Evolutionary conservation across 1,139 yeast genomes (phyloP), one percentile per base, ranked within the genome.

Genomic region (Candida albicans): DNA sequence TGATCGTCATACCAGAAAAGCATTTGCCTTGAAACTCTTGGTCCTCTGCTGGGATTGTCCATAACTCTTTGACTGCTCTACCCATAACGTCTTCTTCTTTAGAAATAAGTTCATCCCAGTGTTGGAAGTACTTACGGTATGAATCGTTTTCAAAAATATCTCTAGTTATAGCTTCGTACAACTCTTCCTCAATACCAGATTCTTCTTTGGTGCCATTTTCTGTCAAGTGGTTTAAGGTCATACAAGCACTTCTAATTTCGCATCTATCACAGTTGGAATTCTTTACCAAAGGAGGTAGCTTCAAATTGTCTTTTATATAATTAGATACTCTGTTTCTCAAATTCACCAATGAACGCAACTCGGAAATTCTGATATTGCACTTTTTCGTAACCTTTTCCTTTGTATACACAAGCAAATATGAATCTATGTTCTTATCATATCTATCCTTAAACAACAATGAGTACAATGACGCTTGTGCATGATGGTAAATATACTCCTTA

Each of bases 381-480:
- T 79, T 73, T 35, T 77, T 74, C 32, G 86, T 76, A 28, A 77
- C 70, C 39, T 75, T 73, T 31, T 77, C 74, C 49, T 82, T 84
- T 0, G 96, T 82, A 61, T 91, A 93, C 14, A 86, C 87, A 35
- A 93, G 67, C 35, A 90, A 64, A 41, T 85, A 88, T 45, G 82
- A 79, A 9, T 75, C 70, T 2, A 87, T 76, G 33, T 84, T 83
- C 42, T 84, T 62, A 31, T 81, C 84, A 58, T 93, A 93, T 33
- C 95, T 68, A 52, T 93, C 98, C 41, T 82, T 81, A 55, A 90
- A 75, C 48, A 93, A 67, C 14, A 93, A 65, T 0, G 96, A 83
- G 60, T 93, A 93, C n/a, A 95, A 68, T 0, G 91, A 75, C 0
- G 95, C 87, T 59, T 93, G 99, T 0, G 96, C 96, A 38, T 86